Evolutionary conservation across 2,329 filamentous ascomycete genomes (phyloP), one percentile per base, ranked within the genome.

Genomic region (Xylariaceae sp.): DNA sequence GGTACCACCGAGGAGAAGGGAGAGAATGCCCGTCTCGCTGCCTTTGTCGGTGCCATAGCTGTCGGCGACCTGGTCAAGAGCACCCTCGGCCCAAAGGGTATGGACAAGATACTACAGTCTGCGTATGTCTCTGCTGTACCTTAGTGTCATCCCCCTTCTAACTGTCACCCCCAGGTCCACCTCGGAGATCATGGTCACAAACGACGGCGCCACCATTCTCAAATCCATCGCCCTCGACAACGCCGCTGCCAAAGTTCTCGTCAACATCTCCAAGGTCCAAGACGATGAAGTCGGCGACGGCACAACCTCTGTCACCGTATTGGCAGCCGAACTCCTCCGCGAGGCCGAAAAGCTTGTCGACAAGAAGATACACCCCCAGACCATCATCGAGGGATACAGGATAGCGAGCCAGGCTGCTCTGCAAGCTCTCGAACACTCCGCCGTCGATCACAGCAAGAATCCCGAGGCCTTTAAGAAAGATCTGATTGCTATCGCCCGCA

Each of bases 181-280:
- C 33, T 89, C 88, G 61, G 88, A 97, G 63, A 96, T 97, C 62
- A 88, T 97, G 82, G 93, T 98, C 52, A 98, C 93, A 48, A 98
- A 98, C 70, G 93, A 98, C 71, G 93, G 93, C 65, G 93, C 93
- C 53, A 98, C 93, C 20, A 98, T 98, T 58, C 81, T 98, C 55
- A 98, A 98, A 73, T 88, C 92, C 43, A 98, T 98, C 68, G 93
- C 93, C 35, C 85, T 98, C 64, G 93, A 98, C 70, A 98, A 98
- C 67, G 93, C 93, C 35, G 93, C 93, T 19, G 93, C 93, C 44
- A 98, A 98, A 74, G 93, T 98, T 5, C 79, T 98, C 35, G 93
- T 98, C 65, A 98, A 98, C 69, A 97, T 98, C 61, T 97, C 92
- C 53, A 98, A 98, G 73, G 93, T 98, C 5, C 93, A 98, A 68